These are phyloP conservation scores for Plasmodium chabaudi DNA, from an alignment of 169 alveolate species.

Conservation along the genomic window DNA sequence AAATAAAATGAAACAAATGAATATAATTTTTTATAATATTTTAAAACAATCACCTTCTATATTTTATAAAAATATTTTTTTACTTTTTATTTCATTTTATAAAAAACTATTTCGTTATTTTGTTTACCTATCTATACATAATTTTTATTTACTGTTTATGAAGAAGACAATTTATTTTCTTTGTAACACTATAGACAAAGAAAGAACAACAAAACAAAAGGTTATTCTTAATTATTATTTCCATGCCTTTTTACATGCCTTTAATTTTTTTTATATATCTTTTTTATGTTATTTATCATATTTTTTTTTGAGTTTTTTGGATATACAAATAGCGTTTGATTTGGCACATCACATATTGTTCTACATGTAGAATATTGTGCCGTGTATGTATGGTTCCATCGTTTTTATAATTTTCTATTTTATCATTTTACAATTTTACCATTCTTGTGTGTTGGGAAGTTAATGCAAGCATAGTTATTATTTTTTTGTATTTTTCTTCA, in stretches of 20 bases:
- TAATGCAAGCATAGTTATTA: not conserved
- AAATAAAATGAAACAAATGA: constrained; percentile 5
- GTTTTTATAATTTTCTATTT: too few species aligned
- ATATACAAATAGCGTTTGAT: constrained; percentile 35
- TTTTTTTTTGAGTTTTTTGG: constrained; percentile 36
- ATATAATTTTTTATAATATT: constrained; percentile 16
- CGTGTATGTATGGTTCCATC: too few species aligned
- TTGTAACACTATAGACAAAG: not conserved
- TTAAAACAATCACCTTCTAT: constrained; percentile 18
- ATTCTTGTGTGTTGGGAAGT: not conserved
- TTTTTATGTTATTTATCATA: constrained; percentile 21
- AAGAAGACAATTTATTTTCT: not conserved
- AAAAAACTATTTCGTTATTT: constrained; percentile 54
- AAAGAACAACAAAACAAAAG: not conserved
- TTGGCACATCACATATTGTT: constrained; percentile 39
- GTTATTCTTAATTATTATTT: constrained; percentile 1
- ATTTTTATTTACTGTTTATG: constrained; percentile 4
- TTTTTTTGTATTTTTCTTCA: not conserved
- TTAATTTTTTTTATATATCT: constrained; percentile 41
- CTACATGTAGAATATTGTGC: constrained; percentile 3
- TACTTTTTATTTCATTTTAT: constrained; percentile 26
- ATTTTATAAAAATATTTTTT: constrained; percentile 33
- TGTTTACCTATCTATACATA: constrained; percentile 4
- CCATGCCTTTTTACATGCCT: constrained; percentile 9
- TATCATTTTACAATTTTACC: too few species aligned